These are phyloP conservation scores for Amanita rubescens DNA, from an alignment of 768 basidiomycete genomes.

Conservation along the genomic window DNA sequence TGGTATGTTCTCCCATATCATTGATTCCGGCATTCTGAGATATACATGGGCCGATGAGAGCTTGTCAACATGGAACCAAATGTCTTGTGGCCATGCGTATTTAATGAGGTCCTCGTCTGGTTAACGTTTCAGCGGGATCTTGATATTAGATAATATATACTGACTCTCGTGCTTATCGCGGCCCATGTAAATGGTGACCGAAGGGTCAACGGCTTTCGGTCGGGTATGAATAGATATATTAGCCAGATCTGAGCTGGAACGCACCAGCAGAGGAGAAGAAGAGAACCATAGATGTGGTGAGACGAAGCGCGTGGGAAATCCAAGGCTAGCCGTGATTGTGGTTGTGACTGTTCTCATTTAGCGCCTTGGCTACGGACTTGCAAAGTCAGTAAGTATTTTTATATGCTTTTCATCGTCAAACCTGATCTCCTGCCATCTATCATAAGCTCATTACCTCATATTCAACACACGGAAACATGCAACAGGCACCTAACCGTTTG, in stretches of 20 bases:
- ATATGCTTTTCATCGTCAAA: background rate
- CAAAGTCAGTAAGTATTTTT: background rate
- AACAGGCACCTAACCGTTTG: constrained; percentile 64
- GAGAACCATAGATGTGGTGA: constrained; percentile 35
- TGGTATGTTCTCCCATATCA: constrained; percentile 87
- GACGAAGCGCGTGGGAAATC: constrained; percentile 3
- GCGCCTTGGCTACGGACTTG: background rate
- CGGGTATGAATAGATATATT: constrained; percentile 6
- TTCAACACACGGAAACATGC: constrained; percentile 35
- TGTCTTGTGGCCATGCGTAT: constrained; percentile 83
- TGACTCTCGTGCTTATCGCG: constrained; percentile 93
- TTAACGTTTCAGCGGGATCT: background rate
- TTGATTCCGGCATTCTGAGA: constrained; percentile 75
- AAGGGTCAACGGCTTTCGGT: constrained; percentile 46
- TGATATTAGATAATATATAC: constrained; percentile 19
- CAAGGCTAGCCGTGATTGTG: constrained; percentile 7
- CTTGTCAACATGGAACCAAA: constrained; percentile 98
- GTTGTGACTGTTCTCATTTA: background rate
- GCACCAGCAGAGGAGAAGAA: constrained; percentile 42
- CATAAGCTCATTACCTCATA: background rate
- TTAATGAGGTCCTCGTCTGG: constrained; percentile 93
- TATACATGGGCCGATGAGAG: constrained; percentile 97
- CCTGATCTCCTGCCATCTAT: background rate
- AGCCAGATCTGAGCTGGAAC: background rate
- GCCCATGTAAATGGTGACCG: constrained; percentile 85